A percentile compares a stretch with the other conserved stretches of the same genome.
These are phyloP conservation scores for Mrakia hoshinonis DNA, from an alignment of 768 basidiomycete species.

Conservation along the genomic window DNA sequence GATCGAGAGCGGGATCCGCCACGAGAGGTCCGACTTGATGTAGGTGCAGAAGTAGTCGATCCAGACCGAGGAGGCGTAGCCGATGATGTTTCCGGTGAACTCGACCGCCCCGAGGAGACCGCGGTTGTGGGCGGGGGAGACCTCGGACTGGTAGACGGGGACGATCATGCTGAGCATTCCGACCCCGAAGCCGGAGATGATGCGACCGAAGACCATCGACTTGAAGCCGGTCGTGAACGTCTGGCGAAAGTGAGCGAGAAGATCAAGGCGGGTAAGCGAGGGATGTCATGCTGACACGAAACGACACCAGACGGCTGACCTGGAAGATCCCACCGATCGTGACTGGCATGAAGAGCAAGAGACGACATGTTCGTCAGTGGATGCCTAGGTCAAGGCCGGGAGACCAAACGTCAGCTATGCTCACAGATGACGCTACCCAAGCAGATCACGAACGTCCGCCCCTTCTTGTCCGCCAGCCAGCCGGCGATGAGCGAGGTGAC, in stretches of 20 bases:
- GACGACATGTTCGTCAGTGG: not conserved
- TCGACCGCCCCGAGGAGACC: constrained; percentile 91
- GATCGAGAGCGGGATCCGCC: constrained; percentile 79
- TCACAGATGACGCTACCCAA: constrained; percentile 62
- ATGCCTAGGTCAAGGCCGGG: not conserved
- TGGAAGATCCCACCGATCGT: not conserved
- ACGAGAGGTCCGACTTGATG: constrained; percentile 74
- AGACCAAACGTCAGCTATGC: not conserved
- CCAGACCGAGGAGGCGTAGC: constrained; percentile 88
- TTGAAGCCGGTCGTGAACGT: constrained; percentile 66
- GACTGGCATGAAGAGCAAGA: not conserved
- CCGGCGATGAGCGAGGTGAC: constrained; percentile 86
- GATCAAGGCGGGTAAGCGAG: not conserved
- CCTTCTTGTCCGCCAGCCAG: constrained; percentile 74
- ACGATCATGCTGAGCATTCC: constrained; percentile 89
- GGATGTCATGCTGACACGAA: not conserved
- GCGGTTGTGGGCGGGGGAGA: constrained; percentile 83
- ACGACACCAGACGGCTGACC: not conserved
- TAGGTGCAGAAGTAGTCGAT: constrained; percentile 88
- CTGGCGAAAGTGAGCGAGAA: constrained; percentile 54
- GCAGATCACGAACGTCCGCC: constrained; percentile 74
- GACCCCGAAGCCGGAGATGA: constrained; percentile 81
- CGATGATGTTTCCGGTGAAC: constrained; percentile 69
- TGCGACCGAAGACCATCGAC: constrained; percentile 71
- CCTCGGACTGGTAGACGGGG: constrained; percentile 90